Evolutionary conservation across 768 basidiomycete genomes (phyloP), one percentile per base, ranked within the genome.

Genomic region (Multifurca ochricompacta): DNA sequence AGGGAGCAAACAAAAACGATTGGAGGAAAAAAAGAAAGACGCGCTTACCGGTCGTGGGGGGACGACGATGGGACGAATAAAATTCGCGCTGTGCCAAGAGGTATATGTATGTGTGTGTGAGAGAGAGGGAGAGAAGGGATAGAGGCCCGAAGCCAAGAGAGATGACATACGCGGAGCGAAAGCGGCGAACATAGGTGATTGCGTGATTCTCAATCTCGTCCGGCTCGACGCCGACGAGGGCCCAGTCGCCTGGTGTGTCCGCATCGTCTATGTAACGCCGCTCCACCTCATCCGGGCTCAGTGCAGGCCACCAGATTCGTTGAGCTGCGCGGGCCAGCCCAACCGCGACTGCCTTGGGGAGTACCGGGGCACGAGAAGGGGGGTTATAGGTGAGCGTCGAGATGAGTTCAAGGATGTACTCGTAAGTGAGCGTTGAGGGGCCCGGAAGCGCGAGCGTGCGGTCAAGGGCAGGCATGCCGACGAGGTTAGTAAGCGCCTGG

Each of bases 261-360:
- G 74, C 73, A 68, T 98, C 94, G 70, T 92, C 78, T 61, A 97
- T 80, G 68, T 81, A 96, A 56, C 91, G 80, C 64, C 96, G 77
- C 64, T 80, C 78, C 19, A 99, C 85, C 69, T 96, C 93, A 67
- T 99, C 95, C 1, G 92, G 90, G 66, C 79, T 82, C 46, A 96
- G 75, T 34, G 87, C 77, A 11, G 94, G 93, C 93, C 94, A 98
- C 93, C 92, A 99, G 0, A 70, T 76, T 56, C 62, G 68, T 66
- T 81, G 87, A 71, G 75, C 77, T n/a, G 77, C 75, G 61, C 74
- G 81, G 3, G 92, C 77, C 35, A 90, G 68, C 7, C 76, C 64
- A 30, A 77, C 70, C 35, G 92, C 89, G 52, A 91, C 63, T 13
- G 72, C 64, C 68, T 87, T 88, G 16, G 95, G 93, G 30, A 97